Percentiles rank a stretch among this genome's conserved stretches.
Conservation (phyloP, 352 stramenopile genomes). For the Aphanomyces euteiches region DNA sequence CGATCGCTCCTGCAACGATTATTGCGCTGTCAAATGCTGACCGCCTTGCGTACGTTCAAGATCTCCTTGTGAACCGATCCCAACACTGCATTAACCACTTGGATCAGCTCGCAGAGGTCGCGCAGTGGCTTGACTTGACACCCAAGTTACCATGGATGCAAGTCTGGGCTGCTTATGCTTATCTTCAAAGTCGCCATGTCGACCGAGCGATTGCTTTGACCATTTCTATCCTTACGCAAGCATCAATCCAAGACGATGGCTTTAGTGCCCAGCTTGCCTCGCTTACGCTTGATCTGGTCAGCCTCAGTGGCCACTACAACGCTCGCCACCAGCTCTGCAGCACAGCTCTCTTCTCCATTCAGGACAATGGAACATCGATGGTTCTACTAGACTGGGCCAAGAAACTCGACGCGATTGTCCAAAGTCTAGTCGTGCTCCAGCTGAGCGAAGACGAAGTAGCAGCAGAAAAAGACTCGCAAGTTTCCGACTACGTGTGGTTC, state of each 20-base stretch:
- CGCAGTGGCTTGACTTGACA: not conserved
- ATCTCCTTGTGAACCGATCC: not conserved
- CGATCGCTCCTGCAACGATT: constrained; percentile 1
- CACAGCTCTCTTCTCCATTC: not conserved
- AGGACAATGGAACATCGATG: not conserved
- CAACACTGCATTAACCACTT: constrained; percentile 1
- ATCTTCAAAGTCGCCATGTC: constrained; percentile 13
- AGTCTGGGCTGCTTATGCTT: constrained; percentile 20
- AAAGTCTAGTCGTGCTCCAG: not conserved
- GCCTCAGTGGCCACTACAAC: constrained; percentile 4
- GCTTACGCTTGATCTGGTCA: constrained; percentile 11
- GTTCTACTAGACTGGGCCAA: constrained; percentile 14
- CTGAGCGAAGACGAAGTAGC: not conserved
- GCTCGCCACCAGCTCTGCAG: not conserved
- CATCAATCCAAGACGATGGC: not conserved
- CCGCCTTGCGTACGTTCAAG: constrained; percentile 6
- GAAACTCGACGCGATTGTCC: constrained; percentile 13
- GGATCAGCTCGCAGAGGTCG: constrained; percentile 1
- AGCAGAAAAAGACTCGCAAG: not conserved
- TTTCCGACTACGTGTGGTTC: constrained; percentile 11
- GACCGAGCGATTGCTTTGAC: not conserved
- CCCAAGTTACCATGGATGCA: not conserved
- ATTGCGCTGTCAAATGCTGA: not conserved
- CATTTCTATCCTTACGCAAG: not conserved
- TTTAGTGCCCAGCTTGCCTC: not conserved